A percentile compares a stretch with the other conserved stretches of the same genome.
Conservation (phyloP, 2,329 filamentous ascomycete genomes). For the Claviceps lovelessii region DNA sequence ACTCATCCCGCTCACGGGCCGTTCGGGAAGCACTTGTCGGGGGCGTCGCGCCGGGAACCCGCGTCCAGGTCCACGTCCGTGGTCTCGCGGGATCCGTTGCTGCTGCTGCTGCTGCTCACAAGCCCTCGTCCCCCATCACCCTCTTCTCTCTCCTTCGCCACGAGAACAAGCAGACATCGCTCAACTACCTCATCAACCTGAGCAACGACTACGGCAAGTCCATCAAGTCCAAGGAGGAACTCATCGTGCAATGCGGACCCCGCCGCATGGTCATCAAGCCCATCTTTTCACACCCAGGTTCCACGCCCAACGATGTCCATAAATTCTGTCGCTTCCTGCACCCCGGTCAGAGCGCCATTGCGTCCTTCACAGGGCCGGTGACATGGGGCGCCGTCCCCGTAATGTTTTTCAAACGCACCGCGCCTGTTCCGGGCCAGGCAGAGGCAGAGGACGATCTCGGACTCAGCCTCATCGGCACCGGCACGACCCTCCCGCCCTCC, state of each 20-base stretch:
- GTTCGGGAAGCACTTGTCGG: constrained; percentile 77
- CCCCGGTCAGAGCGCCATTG: constrained; percentile 77
- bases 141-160: constrained; percentile 82
- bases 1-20: constrained; percentile 61
- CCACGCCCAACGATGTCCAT: constrained; percentile 90
- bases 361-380: constrained; percentile 76
- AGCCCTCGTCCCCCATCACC: constrained; percentile 41
- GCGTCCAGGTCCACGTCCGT: constrained; percentile 65
- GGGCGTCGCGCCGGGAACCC: constrained; percentile 69
- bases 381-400: constrained; percentile 88
- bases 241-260: constrained; percentile 83
- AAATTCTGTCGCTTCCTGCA: constrained; percentile 90
- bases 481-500: constrained; percentile 68
- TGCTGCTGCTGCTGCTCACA: background rate
- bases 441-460: constrained; percentile 28
- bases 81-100: constrained; percentile 30
- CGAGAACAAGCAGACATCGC: constrained; percentile 81
- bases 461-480: constrained; percentile 68
- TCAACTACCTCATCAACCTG: constrained; percentile 82
- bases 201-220: constrained; percentile 61
- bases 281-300: constrained; percentile 76
- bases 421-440: constrained; percentile 23
- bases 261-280: constrained; percentile 80
- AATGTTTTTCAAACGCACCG: constrained; percentile 64
- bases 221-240: constrained; percentile 80